These are phyloP conservation scores for Trichoderma asperelloides DNA, from an alignment of 495 filamentous ascomycete species.

Conservation along the genomic window DNA sequence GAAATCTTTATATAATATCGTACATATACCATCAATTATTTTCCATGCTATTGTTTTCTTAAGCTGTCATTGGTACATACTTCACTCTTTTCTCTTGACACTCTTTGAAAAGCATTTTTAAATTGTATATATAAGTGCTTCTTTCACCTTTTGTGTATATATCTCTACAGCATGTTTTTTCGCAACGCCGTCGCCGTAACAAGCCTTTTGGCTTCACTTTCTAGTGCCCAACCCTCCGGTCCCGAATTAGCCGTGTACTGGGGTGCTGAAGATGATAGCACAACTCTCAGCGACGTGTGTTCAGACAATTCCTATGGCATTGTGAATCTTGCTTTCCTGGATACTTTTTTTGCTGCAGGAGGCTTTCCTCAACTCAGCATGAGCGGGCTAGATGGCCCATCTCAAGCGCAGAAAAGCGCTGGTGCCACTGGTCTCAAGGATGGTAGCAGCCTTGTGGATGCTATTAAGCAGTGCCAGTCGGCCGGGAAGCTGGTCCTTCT, in stretches of 20 bases:
- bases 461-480: constrained; percentile 42
- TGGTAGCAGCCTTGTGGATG: constrained; percentile 23
- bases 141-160: background rate
- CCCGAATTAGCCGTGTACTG: constrained; percentile 2
- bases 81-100: no score
- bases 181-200: constrained; percentile 4
- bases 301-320: constrained; percentile 3
- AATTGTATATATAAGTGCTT: constrained; percentile 3
- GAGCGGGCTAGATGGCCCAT: constrained; percentile 3
- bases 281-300: constrained; percentile 1
- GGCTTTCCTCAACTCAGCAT: constrained; percentile 6
- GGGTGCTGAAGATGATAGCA: constrained; percentile 8
- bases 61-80: no score
- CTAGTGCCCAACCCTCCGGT: background rate
- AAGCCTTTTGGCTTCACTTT: background rate
- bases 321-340: constrained; percentile 10
- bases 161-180: background rate
- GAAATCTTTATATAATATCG: no score
- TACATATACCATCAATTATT: no score
- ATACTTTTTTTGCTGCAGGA: constrained; percentile 2
- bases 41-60: no score
- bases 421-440: constrained; percentile 9
- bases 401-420: background rate
- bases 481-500: constrained; percentile 42
- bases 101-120: background rate